Conservation (phyloP, 768 basidiomycete genomes). For the Suillus discolor region DNA sequence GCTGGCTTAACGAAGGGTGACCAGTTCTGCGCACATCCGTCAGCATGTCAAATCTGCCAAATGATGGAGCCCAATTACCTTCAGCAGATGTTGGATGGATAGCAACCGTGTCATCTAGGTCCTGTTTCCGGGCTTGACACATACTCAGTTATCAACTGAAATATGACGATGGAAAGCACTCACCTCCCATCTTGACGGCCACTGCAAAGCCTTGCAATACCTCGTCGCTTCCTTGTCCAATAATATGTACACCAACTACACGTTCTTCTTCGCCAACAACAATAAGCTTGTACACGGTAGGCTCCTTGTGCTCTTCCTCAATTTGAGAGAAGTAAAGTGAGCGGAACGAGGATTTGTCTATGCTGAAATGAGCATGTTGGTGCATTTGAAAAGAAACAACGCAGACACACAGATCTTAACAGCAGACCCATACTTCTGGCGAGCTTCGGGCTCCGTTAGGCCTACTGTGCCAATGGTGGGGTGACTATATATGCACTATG, state of each 20-base stretch:
- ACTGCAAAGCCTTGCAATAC: constrained; percentile 94
- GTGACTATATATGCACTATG: constrained; percentile 54
- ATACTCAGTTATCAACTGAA: not conserved
- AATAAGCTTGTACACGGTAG: constrained; percentile 91
- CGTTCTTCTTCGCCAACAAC: constrained; percentile 87
- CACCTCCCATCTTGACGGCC: constrained; percentile 94
- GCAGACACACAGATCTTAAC: constrained; percentile 84
- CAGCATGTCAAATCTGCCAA: constrained; percentile 15
- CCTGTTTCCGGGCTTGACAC: constrained; percentile 64
- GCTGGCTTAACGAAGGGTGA: constrained; percentile 48
- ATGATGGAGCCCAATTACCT: constrained; percentile 48
- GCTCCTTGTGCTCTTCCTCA: constrained; percentile 89
- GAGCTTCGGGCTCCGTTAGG: constrained; percentile 89
- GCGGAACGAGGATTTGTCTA: constrained; percentile 81
- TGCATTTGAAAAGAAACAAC: constrained; percentile 9
- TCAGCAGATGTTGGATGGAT: constrained; percentile 90
- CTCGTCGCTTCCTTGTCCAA: constrained; percentile 93
- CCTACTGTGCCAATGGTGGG: constrained; percentile 96
- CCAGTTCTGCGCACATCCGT: constrained; percentile 46
- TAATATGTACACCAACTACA: constrained; percentile 94
- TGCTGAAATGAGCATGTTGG: constrained; percentile 5
- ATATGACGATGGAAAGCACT: constrained; percentile 18
- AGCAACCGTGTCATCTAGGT: constrained; percentile 87
- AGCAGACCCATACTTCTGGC: constrained; percentile 82
- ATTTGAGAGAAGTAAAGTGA: constrained; percentile 93